Evolutionary conservation across 495 filamentous ascomycete species (phyloP), one percentile per base, ranked within the genome.

Genomic region (Rhizodiscina lignyota): DNA sequence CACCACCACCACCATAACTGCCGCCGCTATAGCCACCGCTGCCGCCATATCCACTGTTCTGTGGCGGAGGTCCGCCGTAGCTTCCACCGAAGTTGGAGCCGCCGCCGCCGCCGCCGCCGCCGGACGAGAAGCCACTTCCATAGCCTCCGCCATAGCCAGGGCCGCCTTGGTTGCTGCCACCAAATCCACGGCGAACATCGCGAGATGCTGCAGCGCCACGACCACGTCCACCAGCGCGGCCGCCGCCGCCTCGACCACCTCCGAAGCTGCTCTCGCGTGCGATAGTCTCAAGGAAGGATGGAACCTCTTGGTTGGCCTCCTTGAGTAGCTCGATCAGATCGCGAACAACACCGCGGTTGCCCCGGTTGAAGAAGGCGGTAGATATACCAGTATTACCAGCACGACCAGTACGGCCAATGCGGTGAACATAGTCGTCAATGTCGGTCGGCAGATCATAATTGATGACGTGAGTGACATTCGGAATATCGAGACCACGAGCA

Each of bases 371-470:
- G 71, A 97, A 97, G 32, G 91, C 87, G 38, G 89, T 97, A 5
- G 89, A 82, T 40, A 94, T 81, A 76, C 89, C 89, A 43, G 87
- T 94, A 66, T 97, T 97, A 54, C 89, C 89, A 39, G 91, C 91
- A 80, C 89, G 89, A 50, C 91, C 89, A 39, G 89, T 97, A 86
- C 89, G 91, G 75, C 89, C 89, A 54, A 96, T 97, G 58, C 89
- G 83, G 62, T 97, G 89, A 39, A 97, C 91, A 49, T 97, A 97
- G 65, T 97, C 89, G 50, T 97, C 89, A 48, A 97, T 94, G 53
- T 97, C 91, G 33, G 85, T 96, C 38, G 91, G 91, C 20, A 97
- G 73, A 58, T 97, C 89, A 58, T 97, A 97, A 68, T 96, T 97
- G 68, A 97, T 74, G 40, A 97, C 91, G 64, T 97, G 89, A 34